A percentile compares a stretch with the other conserved stretches of the same genome.
Evolutionary conservation across 2,329 filamentous ascomycete species (phyloP).

Genomic region (Sordariomycetes sp.): DNA sequence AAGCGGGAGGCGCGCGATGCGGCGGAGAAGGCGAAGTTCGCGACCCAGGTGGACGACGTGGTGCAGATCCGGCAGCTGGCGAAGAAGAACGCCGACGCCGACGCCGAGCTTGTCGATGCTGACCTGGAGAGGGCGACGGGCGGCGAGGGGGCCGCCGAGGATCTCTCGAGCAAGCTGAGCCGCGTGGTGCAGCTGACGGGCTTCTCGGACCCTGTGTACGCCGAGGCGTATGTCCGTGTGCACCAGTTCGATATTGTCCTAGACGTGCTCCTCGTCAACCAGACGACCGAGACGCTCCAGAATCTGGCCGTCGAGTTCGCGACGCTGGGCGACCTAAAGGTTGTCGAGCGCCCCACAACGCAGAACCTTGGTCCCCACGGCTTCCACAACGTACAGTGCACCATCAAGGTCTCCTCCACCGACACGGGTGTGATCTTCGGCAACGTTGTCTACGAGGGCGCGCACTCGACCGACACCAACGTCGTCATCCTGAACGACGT

Average conservation of each 20-base stretch:
- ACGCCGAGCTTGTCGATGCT: slow-evolving; percentile 71
- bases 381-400: slow-evolving; percentile 96
- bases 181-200: slow-evolving; percentile 94
- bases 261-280: slow-evolving; percentile 92
- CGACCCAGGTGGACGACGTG: slow-evolving; percentile 90
- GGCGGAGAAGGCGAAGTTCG: slow-evolving; percentile 81
- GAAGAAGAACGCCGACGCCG: slow-evolving; percentile 77
- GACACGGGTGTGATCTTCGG: slow-evolving; percentile 98
- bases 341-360: slow-evolving; percentile 90
- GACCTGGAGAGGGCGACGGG: slow-evolving; percentile 92
- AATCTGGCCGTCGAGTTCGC: slow-evolving; percentile 97
- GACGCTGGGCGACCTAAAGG: slow-evolving; percentile 94
- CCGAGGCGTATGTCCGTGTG: slow-evolving; percentile 97
- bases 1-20: slow-evolving; percentile 94
- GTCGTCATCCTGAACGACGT: slow-evolving; percentile 97
- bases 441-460: slow-evolving; percentile 94
- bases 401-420: slow-evolving; percentile 95
- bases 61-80: slow-evolving; percentile 85
- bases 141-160: slow-evolving; percentile 70
- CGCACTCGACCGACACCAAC: slow-evolving; percentile 83
- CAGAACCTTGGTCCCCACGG: slow-evolving; percentile 92
- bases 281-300: slow-evolving; percentile 90
- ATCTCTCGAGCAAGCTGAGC: slow-evolving; percentile 86
- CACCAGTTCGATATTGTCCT: slow-evolving; percentile 98
- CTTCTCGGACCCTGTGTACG: slow-evolving; percentile 96